phyloP scores from a whole-genome alignment of 495 filamentous ascomycete species.

The Oidiodendron maius region DNA sequence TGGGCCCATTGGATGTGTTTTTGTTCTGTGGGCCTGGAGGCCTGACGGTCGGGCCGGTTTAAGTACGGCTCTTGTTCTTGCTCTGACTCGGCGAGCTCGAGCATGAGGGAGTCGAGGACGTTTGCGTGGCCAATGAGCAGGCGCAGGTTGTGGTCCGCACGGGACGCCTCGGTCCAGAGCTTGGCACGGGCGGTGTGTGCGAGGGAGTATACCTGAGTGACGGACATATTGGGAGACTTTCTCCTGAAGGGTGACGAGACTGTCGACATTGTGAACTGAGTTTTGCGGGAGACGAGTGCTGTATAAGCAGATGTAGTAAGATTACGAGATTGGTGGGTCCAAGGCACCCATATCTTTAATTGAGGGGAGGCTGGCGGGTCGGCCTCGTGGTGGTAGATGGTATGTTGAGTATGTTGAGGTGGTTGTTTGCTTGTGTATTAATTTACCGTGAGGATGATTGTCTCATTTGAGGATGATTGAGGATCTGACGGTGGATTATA shows the following conservation, averaged over 20 bases:
- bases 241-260: conserved; percentile 25
- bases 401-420: no score
- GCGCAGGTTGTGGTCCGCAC: conserved; percentile 87
- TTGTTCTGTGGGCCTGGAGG: conserved; percentile 49
- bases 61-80: conserved; percentile 96
- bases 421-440: no score
- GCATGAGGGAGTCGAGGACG: conserved; percentile 92
- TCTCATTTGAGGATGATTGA: no score
- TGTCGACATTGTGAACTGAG: conserved; percentile 26
- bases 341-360: conserved; percentile 17
- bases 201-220: conserved; percentile 96
- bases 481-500: no score
- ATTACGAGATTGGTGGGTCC: no score
- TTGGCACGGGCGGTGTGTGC: conserved; percentile 93
- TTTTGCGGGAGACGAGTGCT: conserved; percentile 25
- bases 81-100: conserved; percentile 91
- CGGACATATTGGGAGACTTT: conserved; percentile 80
- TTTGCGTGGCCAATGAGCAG: conserved; percentile 96
- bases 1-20: conserved; percentile 88
- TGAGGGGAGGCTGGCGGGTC: no score
- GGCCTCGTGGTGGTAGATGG: no score
- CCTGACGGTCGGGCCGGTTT: conserved; percentile 84
- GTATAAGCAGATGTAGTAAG: conserved; percentile 16
- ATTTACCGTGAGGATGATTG: no score
- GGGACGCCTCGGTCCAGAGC: conserved; percentile 85